Base-by-base conservation (phyloP, 176 grass and related monocot species). In the Miscanthus lutarioriparius region DNA sequence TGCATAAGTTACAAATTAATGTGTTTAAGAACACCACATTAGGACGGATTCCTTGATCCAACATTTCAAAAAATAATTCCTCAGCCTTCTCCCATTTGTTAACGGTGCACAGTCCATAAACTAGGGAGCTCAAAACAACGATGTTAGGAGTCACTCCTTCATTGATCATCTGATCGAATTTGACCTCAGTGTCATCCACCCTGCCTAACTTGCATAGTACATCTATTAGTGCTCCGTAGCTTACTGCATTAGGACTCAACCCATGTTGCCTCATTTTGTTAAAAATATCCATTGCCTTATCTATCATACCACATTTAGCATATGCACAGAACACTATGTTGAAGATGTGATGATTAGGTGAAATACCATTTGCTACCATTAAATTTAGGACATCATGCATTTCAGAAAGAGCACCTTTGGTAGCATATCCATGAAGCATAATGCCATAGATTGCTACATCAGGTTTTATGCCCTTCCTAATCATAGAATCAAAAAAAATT, bases 401-500 rank as follows among this genome's bases (percentile, higher is more conserved):
- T 20, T 68, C 66, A 37, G 17, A 17, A 68, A 68, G 66, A 38
- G 15, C 30, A 9, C 30, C 64, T 67, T 9, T 35, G 14, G 30
- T 0, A 37, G 17, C 17, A 37, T 68, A 69, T 20, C 66, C 66
- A 39, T 69, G 35, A 38, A 38, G 17, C 8, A 69, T 0, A 69
- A 22, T 69, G 33, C 33, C 13, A 69, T 38, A 69, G 3, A 5
- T 22, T 5, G 8, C n/a, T n/a, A 69, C 33, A 38, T 22, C 0
- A 69, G 35, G 66, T 69, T 38, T 38, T 38, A 38, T 38, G 66
- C 35, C 66, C 66, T 38, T 69, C 19, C 4, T 20, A 39, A 43
- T 13, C 76, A 89, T 81, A 10, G 56, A 37, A 63, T 73, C 30
- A 16, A 85, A 74, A 27, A 76, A 3, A 0, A n/a, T 8, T 37